phyloP scores from a whole-genome alignment of 441 rosid species.

The Croton laevigatus region DNA sequence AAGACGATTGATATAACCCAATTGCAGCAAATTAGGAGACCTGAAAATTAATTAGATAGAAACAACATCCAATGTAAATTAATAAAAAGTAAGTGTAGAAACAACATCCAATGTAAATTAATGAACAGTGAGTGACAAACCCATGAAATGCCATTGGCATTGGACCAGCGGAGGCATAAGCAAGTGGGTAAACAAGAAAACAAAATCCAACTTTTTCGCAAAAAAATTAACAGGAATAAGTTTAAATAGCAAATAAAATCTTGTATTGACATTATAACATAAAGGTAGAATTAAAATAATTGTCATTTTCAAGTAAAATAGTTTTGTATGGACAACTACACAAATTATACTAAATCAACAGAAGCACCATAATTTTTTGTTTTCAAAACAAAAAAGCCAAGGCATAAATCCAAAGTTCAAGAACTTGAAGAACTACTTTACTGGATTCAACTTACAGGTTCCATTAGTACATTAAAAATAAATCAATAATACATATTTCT shows the following conservation, averaged over 20 bases:
- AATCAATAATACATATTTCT: background rate
- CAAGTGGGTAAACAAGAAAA: background rate
- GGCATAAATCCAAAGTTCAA: slow-evolving; percentile 5
- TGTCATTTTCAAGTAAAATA: background rate
- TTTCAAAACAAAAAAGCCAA: background rate
- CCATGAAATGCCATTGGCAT: background rate
- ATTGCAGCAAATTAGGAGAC: slow-evolving; percentile 16
- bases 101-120: background rate
- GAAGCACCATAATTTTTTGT: background rate
- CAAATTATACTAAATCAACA: background rate
- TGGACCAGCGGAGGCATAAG: background rate
- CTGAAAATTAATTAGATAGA: slow-evolving; percentile 11
- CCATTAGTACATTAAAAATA: background rate
- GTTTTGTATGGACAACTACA: background rate
- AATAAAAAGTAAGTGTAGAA: slow-evolving; percentile 1
- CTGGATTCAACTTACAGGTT: background rate
- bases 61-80: background rate
- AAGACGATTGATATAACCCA: too few species aligned
- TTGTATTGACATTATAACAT: background rate
- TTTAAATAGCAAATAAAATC: background rate
- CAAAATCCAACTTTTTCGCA: background rate
- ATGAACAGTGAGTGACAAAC: slow-evolving; percentile 1
- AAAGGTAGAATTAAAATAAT: background rate
- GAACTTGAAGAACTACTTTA: background rate
- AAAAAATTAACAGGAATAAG: background rate